Conservation (phyloP, 2,329 filamentous ascomycete species). For the Spiromastix sp. region DNA sequence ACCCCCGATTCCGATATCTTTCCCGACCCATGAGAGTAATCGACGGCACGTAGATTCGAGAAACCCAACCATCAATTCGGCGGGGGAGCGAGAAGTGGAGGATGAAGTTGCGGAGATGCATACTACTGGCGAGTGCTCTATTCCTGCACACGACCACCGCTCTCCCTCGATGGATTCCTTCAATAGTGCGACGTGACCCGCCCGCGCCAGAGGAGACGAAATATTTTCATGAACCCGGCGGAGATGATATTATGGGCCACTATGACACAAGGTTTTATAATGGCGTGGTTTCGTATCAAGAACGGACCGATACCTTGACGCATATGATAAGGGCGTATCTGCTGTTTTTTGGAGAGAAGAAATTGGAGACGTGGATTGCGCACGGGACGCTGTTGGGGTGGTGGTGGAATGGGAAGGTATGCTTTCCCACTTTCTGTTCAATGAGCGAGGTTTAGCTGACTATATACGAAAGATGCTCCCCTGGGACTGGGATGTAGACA, state of each 20-base stretch:
- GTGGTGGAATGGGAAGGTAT: slow-evolving; percentile 71
- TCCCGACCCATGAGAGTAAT: too few relatives aligned
- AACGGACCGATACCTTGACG: slow-evolving; percentile 54
- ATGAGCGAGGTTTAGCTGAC: background rate
- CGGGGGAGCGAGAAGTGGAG: too few relatives aligned
- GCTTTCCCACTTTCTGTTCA: slow-evolving; percentile 1
- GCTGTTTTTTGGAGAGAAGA: slow-evolving; percentile 50
- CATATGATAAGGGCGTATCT: slow-evolving; percentile 68
- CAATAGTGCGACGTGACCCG: background rate
- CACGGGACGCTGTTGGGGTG: slow-evolving; percentile 76
- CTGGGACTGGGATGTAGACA: slow-evolving; percentile 79
- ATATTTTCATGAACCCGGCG: slow-evolving; percentile 58
- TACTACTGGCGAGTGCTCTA: background rate
- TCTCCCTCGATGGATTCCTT: background rate
- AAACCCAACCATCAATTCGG: too few relatives aligned
- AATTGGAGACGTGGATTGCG: slow-evolving; percentile 74
- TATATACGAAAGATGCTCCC: slow-evolving; percentile 51
- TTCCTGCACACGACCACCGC: slow-evolving; percentile 1
- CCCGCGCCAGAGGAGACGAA: slow-evolving; percentile 33
- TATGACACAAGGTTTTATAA: slow-evolving; percentile 66
- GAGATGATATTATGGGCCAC: slow-evolving; percentile 52
- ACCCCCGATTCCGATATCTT: too few relatives aligned
- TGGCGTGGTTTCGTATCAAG: slow-evolving; percentile 52
- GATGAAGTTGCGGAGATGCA: slow-evolving; percentile 1
- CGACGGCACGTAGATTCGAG: too few relatives aligned